Conservation (phyloP, 2,329 filamentous ascomycete species). For the Beauveria caledonica region DNA sequence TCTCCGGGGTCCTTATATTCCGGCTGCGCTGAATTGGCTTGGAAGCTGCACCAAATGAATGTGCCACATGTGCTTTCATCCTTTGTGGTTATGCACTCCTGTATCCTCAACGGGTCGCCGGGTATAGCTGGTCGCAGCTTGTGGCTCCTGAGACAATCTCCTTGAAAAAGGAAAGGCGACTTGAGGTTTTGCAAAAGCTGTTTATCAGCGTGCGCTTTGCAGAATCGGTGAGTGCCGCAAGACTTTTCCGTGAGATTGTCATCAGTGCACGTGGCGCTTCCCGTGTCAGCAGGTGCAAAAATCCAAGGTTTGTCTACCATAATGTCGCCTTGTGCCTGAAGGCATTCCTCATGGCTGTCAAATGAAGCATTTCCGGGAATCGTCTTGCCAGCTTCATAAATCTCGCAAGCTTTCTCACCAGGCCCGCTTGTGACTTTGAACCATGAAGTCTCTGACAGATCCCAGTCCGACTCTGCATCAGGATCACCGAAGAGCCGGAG, state of each 20-base stretch:
- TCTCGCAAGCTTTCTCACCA: neutral
- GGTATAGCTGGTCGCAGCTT: neutral
- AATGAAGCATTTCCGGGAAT: neutral
- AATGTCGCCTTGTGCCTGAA: neutral
- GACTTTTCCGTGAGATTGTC: neutral
- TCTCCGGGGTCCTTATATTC: neutral
- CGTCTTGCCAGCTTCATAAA: neutral
- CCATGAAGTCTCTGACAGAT: neutral
- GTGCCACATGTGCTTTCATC: neutral
- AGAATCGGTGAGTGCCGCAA: neutral
- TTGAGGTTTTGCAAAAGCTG: neutral
- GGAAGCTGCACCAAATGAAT: neutral
- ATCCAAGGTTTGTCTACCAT: neutral
- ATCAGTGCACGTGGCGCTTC: neutral
- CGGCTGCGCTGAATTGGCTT: neutral
- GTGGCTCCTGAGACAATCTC: neutral
- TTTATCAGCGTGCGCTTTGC: neutral
- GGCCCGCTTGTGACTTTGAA: neutral
- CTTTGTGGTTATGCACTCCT: neutral
- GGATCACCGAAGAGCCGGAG: neutral
- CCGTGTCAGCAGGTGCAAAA: neutral
- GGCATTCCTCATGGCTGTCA: neutral
- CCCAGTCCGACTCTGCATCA: neutral
- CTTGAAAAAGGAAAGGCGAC: neutral
- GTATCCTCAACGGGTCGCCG: neutral